phyloP scores from a whole-genome alignment of 2,329 filamentous ascomycete species.

The Phyllosticta paracitricarpa region DNA sequence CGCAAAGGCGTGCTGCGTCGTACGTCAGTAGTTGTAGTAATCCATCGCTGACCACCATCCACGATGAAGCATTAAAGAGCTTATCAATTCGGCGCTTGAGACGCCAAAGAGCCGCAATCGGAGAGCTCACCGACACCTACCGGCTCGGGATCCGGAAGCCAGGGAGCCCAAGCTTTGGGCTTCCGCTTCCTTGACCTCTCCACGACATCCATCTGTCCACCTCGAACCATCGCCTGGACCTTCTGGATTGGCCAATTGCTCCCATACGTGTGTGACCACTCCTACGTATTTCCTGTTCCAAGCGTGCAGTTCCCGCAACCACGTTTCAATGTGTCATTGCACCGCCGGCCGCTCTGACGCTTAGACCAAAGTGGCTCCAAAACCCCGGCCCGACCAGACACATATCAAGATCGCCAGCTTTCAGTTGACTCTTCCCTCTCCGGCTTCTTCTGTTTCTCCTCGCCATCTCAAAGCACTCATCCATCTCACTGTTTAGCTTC shows the following conservation, averaged over 20 bases:
- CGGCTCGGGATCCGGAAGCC: background rate
- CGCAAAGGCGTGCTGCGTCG: background rate
- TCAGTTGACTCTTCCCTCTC: background rate
- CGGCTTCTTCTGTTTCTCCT: slow-evolving; percentile 1
- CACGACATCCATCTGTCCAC: background rate
- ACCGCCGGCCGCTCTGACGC: background rate
- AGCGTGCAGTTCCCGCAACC: background rate
- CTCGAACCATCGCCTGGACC: background rate
- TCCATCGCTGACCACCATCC: background rate
- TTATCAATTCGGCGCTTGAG: background rate
- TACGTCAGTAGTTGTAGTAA: background rate
- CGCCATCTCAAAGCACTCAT: slow-evolving; percentile 17
- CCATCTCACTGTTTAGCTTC: slow-evolving; percentile 13
- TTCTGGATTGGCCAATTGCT: background rate
- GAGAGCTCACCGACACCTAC: background rate
- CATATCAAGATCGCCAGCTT: background rate
- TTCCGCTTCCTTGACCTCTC: background rate
- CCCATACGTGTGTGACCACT: background rate
- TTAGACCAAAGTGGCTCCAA: background rate
- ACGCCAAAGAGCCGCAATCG: background rate
- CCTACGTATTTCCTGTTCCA: background rate
- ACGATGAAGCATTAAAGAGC: background rate
- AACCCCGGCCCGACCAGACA: background rate
- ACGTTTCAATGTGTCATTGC: background rate
- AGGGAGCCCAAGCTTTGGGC: background rate